Percentiles rank a stretch among this genome's conserved stretches.
Evolutionary conservation across 306 rosid genomes (phyloP).

Genomic region (Datisca glomerata): DNA sequence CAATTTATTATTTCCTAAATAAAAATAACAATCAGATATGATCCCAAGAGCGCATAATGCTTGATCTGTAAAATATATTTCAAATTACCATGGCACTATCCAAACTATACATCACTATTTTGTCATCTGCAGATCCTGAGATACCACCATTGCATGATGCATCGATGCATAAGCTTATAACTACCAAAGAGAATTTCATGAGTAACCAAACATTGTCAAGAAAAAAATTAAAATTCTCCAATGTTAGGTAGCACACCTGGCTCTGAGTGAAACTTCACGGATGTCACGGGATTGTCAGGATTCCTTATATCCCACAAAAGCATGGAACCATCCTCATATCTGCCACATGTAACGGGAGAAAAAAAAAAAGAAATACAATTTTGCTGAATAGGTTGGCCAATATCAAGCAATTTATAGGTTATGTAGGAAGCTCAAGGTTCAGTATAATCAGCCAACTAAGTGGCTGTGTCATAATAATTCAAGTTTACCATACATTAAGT

Average conservation of each 20-base stretch:
- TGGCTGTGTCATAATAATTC: no score
- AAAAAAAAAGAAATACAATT: slow-evolving; percentile 4
- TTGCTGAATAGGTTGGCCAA: neutral
- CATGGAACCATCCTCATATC: slow-evolving; percentile 94
- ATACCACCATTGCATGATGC: slow-evolving; percentile 76
- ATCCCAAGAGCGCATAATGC: no score
- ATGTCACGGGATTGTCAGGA: slow-evolving; percentile 47
- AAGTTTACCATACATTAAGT: no score
- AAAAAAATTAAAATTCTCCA: slow-evolving; percentile 3
- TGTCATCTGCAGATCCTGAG: slow-evolving; percentile 88
- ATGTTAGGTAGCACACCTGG: slow-evolving; percentile 41
- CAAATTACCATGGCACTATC: slow-evolving; percentile 68
- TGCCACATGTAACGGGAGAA: slow-evolving; percentile 19
- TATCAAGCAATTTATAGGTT: no score
- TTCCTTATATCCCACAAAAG: slow-evolving; percentile 95
- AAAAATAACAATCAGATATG: no score
- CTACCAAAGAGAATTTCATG: slow-evolving; percentile 30
- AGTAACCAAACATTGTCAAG: slow-evolving; percentile 2
- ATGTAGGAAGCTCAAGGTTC: no score
- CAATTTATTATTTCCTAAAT: no score
- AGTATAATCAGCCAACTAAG: no score
- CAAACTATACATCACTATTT: slow-evolving; percentile 56
- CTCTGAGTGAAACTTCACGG: slow-evolving; percentile 78
- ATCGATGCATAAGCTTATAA: slow-evolving; percentile 60
- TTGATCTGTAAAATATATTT: no score